Evolutionary conservation across 768 basidiomycete species (phyloP).

Genomic region (Goffeauzyma gilvescens): DNA sequence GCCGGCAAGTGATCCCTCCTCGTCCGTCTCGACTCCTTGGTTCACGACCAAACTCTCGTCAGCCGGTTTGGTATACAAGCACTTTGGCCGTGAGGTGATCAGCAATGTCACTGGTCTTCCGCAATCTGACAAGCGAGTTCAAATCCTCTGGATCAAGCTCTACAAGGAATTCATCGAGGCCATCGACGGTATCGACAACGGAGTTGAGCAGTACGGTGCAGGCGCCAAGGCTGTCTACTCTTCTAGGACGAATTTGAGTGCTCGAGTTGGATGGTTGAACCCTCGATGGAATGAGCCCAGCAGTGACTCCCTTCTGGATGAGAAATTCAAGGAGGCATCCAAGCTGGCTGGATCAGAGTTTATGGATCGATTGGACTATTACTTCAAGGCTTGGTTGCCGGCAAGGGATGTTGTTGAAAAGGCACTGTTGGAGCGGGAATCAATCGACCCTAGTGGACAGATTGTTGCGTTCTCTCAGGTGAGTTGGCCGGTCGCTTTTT

Average conservation of each 20-base stretch:
- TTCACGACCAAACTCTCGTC: constrained; percentile 65
- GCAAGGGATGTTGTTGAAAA: constrained; percentile 60
- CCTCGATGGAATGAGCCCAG: constrained; percentile 73
- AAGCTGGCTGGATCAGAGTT: constrained; percentile 71
- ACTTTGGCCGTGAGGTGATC: constrained; percentile 75
- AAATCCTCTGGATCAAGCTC: constrained; percentile 65
- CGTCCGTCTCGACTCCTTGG: constrained; percentile 4
- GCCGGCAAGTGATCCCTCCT: no score
- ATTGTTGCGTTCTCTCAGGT: constrained; percentile 53
- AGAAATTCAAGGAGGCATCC: constrained; percentile 60
- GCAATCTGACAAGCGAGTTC: constrained; percentile 45
- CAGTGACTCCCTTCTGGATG: constrained; percentile 48
- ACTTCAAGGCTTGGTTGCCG: constrained; percentile 76
- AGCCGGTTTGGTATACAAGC: constrained; percentile 90
- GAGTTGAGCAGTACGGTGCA: constrained; percentile 58
- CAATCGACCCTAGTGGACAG: constrained; percentile 50
- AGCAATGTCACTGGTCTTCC: constrained; percentile 41
- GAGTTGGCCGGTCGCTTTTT: constrained; percentile 36
- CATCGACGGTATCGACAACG: constrained; percentile 75
- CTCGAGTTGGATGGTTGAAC: constrained; percentile 66
- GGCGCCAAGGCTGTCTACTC: constrained; percentile 49
- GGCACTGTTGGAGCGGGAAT: constrained; percentile 41
- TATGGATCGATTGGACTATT: constrained; percentile 55
- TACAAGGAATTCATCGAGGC: constrained; percentile 91
- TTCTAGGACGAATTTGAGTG: constrained; percentile 61